Conservation (phyloP, 1,284 basidiomycete species). For the Microstroma glucosiphilum region DNA sequence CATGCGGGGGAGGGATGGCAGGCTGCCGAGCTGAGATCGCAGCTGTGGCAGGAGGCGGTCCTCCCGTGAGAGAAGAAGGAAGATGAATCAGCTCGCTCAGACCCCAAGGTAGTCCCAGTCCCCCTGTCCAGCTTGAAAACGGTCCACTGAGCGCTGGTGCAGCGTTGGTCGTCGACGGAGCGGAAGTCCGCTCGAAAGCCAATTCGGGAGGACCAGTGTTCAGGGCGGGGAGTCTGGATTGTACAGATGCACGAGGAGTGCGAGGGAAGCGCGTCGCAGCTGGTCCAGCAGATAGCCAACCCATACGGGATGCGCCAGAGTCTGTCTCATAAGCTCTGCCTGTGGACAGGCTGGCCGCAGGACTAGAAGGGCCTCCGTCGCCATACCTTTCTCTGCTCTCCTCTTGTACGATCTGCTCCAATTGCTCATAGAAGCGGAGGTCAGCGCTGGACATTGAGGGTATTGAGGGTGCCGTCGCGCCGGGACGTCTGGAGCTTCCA, state of each 20-base stretch:
- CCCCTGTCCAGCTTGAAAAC: neutral
- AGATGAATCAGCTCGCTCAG: neutral
- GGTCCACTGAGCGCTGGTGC: neutral
- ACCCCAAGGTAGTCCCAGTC: slow-evolving; percentile 1
- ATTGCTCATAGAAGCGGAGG: slow-evolving; percentile 29
- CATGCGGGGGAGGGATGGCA: too few species aligned
- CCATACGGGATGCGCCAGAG: too few species aligned
- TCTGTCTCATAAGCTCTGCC: too few species aligned
- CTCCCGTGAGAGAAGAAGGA: neutral
- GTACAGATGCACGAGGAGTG: neutral
- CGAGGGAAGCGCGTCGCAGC: neutral
- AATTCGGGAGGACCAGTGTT: neutral
- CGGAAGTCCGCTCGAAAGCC: neutral
- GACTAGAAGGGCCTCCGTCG: neutral
- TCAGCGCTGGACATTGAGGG: slow-evolving; percentile 3
- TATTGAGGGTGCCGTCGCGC: neutral
- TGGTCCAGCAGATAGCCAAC: neutral
- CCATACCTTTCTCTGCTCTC: slow-evolving; percentile 28
- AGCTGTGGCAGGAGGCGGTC: neutral
- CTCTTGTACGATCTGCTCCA: slow-evolving; percentile 38
- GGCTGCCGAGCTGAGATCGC: too few species aligned
- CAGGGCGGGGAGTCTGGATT: neutral
- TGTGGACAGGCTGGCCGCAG: too few species aligned
- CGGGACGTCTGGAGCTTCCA: neutral
- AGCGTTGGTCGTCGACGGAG: neutral